Evolutionary conservation across 805 yeast species (phyloP).

Genomic region (Candida namnaoensis): DNA sequence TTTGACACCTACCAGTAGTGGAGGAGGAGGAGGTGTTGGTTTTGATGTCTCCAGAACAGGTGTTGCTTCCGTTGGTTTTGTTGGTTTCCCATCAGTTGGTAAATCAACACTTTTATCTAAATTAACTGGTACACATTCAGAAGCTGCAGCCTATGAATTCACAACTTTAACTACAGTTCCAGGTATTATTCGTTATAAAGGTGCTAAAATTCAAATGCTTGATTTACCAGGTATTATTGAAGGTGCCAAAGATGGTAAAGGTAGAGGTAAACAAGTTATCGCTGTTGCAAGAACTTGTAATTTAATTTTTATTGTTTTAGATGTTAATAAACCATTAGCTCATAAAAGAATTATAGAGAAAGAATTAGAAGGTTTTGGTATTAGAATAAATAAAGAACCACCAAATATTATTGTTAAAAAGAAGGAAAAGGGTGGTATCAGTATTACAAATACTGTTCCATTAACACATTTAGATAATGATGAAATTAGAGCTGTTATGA

Average conservation of each 20-base stretch:
- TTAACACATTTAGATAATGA: slow-evolving; percentile 86
- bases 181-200: slow-evolving; percentile 90
- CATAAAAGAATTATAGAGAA: slow-evolving; percentile 92
- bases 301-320: slow-evolving; percentile 84
- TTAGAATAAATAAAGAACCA: slow-evolving; percentile 82
- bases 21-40: slow-evolving; percentile 89
- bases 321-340: slow-evolving; percentile 91
- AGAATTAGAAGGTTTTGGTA: slow-evolving; percentile 96
- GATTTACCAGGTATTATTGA: slow-evolving; percentile 88
- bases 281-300: slow-evolving; percentile 99
- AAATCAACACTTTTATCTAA: slow-evolving; percentile 79
- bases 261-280: slow-evolving; percentile 93
- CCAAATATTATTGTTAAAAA: slow-evolving; percentile 89
- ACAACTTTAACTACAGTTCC: slow-evolving; percentile 97
- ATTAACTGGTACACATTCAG: slow-evolving; percentile 93
- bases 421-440: slow-evolving; percentile 94
- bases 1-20: slow-evolving; percentile 58
- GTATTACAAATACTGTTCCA: slow-evolving; percentile 89
- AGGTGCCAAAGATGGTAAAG: slow-evolving; percentile 88
- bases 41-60: slow-evolving; percentile 99
- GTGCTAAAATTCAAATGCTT: slow-evolving; percentile 95
- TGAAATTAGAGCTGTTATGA: slow-evolving; percentile 92
- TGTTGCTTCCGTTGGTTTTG: slow-evolving; percentile 94
- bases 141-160: slow-evolving; percentile 97
- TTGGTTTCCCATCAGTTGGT: slow-evolving; percentile 94